Conservation (phyloP, 148 eudicot genomes). For the Spergularia bocconei region DNA sequence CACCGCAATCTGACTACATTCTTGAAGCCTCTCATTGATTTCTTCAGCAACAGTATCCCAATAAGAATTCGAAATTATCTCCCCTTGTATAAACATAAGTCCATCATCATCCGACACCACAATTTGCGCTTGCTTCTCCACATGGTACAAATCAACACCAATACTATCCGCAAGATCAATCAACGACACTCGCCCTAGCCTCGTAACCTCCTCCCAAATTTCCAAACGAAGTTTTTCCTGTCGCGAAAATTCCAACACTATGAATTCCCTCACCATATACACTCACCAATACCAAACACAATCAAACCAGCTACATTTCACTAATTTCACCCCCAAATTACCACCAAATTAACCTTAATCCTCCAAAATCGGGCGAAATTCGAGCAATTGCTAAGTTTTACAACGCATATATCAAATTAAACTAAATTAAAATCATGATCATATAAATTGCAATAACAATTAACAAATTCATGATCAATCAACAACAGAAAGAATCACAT, state of each 20-base stretch:
- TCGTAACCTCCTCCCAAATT: slow-evolving; percentile 59
- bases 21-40: slow-evolving; percentile 91
- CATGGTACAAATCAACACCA: slow-evolving; percentile 92
- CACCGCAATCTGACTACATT: slow-evolving; percentile 89
- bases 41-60: slow-evolving; percentile 91
- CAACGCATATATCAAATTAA: no score
- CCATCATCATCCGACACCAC: slow-evolving; percentile 56
- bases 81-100: slow-evolving; percentile 83
- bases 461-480: no score
- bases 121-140: slow-evolving; percentile 74
- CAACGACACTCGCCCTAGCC: slow-evolving; percentile 79
- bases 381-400: not conserved
- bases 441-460: no score
- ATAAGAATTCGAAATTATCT: slow-evolving; percentile 69
- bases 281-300: not conserved
- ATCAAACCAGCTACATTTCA: not conserved
- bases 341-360: not conserved
- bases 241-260: slow-evolving; percentile 6
- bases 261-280: not conserved
- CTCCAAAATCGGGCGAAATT: not conserved
- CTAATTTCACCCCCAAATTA: not conserved
- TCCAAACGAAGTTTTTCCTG: slow-evolving; percentile 88
- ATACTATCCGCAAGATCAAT: slow-evolving; percentile 80
- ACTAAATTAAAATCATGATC: no score
- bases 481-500: no score